These are phyloP conservation scores for Colletotrichum navitas DNA, from an alignment of 2,329 filamentous ascomycete genomes.

Conservation along the genomic window DNA sequence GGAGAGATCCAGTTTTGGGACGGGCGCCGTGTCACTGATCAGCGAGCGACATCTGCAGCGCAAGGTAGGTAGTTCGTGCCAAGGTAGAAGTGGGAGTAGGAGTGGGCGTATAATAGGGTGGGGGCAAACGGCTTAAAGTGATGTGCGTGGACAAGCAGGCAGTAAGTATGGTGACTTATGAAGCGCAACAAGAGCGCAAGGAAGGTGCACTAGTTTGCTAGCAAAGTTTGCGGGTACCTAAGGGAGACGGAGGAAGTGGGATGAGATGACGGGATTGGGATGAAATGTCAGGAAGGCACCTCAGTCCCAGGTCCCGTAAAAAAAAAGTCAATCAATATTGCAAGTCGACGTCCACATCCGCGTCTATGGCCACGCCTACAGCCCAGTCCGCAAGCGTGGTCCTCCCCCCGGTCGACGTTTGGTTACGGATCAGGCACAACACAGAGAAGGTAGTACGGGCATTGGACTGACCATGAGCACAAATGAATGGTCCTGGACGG, in stretches of 20 bases:
- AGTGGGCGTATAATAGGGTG: not conserved
- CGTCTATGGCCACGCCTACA: constrained; percentile 1
- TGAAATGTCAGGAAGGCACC: constrained; percentile 3
- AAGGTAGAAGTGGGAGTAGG: not conserved
- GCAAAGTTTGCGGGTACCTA: constrained; percentile 3
- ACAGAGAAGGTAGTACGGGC: not conserved
- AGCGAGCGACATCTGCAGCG: constrained; percentile 22
- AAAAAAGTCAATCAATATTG: constrained; percentile 4
- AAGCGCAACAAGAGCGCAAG: not conserved
- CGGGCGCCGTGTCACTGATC: constrained; percentile 24
- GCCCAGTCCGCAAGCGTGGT: constrained; percentile 17
- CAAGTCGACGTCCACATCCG: constrained; percentile 7
- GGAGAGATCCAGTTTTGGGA: not conserved
- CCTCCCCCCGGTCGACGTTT: not conserved
- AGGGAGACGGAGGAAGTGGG: not conserved
- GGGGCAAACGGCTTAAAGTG: constrained; percentile 5
- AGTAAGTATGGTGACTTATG: not conserved
- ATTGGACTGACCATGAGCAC: not conserved
- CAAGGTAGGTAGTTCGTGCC: constrained; percentile 4
- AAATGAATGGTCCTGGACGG: not conserved
- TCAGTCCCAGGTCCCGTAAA: not conserved
- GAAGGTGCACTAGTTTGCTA: constrained; percentile 1
- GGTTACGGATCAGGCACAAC: not conserved
- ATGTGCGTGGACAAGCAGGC: not conserved
- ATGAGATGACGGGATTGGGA: constrained; percentile 15